Percentiles rank a stretch among this genome's conserved stretches.
These are phyloP conservation scores for Juglanconis oblonga DNA, from an alignment of 2,329 filamentous ascomycete species.

Conservation along the genomic window DNA sequence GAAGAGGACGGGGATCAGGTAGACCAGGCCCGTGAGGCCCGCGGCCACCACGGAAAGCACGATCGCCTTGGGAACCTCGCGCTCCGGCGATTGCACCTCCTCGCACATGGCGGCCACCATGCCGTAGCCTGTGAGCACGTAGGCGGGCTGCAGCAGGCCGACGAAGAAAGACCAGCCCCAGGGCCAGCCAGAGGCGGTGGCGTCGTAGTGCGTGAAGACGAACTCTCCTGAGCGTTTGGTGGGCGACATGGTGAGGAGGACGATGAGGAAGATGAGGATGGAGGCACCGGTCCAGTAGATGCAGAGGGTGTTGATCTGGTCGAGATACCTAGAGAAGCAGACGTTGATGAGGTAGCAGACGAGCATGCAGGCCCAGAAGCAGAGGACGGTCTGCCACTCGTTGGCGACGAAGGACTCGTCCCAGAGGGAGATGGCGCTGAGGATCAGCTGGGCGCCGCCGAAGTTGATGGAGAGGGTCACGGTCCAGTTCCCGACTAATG, in stretches of 20 bases:
- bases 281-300: conserved; percentile 69
- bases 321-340: conserved; percentile 57
- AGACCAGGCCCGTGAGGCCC: conserved; percentile 63
- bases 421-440: conserved; percentile 67
- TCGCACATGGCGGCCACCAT: conserved; percentile 73
- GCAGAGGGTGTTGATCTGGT: conserved; percentile 69
- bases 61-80: conserved; percentile 69
- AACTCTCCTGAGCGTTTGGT: conserved; percentile 56
- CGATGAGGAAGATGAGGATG: conserved; percentile 49
- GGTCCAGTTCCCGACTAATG: conserved; percentile 72
- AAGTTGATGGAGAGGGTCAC: conserved; percentile 65
- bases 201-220: conserved; percentile 68
- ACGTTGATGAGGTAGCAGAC: conserved; percentile 63
- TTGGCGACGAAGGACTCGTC: conserved; percentile 67
- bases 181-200: conserved; percentile 63
- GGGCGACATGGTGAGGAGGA: conserved; percentile 59
- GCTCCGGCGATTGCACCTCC: conserved; percentile 66
- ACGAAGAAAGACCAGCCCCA: conserved; percentile 71
- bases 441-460: conserved; percentile 62
- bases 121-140: conserved; percentile 63
- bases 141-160: conserved; percentile 63
- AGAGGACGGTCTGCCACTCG: conserved; percentile 66
- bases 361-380: conserved; percentile 70
- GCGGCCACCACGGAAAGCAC: conserved; percentile 66
- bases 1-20: conserved; percentile 72